phyloP scores from a whole-genome alignment of 2,329 filamentous ascomycete species.

The Sporothrix variecibatus region DNA sequence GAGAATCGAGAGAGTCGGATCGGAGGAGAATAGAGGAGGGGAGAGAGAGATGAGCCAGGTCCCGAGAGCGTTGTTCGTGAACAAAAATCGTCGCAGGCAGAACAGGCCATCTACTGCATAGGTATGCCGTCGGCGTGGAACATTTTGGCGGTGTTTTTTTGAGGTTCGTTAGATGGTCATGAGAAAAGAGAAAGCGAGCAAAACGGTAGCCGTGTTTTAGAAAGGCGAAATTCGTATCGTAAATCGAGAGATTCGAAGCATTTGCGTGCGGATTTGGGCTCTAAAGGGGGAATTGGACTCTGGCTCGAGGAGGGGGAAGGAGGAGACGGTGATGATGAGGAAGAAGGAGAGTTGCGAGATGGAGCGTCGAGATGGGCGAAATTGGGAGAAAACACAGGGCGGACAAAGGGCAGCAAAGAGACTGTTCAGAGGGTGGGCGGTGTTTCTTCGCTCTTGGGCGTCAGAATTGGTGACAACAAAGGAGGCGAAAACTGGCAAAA shows the following conservation, averaged over 20 bases:
- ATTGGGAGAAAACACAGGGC: conserved; percentile 7
- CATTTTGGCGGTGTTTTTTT: conserved; percentile 34
- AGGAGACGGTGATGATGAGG: conserved; percentile 18
- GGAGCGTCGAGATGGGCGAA: not conserved
- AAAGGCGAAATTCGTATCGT: not conserved
- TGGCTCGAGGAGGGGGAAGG: not conserved
- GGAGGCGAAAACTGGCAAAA: conserved; percentile 3
- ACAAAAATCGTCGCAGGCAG: conserved; percentile 27
- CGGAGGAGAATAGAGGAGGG: not conserved
- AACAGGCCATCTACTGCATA: conserved; percentile 40
- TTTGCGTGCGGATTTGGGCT: not conserved
- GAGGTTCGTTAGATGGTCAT: not conserved
- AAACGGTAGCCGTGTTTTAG: not conserved
- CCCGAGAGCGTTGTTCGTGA: not conserved
- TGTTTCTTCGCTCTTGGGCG: not conserved
- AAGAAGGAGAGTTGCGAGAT: conserved; percentile 18
- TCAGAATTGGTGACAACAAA: conserved; percentile 5
- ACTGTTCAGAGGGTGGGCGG: not conserved
- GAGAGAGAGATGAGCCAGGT: not conserved
- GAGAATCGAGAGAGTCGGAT: conserved; percentile 7
- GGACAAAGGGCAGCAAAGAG: not conserved
- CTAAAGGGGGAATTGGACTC: conserved; percentile 13
- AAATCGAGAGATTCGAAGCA: not conserved
- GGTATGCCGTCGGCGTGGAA: conserved; percentile 9
- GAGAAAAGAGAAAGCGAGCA: not conserved